phyloP scores from a whole-genome alignment of 805 yeast species.

The Saturnispora gosingensis region DNA sequence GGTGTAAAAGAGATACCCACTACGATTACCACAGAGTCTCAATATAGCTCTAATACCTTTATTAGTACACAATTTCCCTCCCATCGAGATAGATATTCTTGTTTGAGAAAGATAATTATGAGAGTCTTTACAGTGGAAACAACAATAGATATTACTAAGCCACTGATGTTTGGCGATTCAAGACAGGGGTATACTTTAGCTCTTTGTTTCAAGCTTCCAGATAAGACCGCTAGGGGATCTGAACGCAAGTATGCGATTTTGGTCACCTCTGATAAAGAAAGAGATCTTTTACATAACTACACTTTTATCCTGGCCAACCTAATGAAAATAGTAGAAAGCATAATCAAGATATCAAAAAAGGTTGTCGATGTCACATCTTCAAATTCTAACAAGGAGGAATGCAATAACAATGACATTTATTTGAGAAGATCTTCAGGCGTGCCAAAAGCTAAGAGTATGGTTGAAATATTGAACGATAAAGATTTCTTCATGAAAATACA shows the following conservation, averaged over 20 bases:
- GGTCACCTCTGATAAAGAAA: constrained; percentile 47
- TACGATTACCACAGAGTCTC: constrained; percentile 10
- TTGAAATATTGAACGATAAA: constrained; percentile 46
- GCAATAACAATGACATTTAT: constrained; percentile 40
- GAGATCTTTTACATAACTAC: constrained; percentile 47
- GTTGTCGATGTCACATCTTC: constrained; percentile 16
- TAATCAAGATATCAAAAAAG: constrained; percentile 24
- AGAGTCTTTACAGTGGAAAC: constrained; percentile 62
- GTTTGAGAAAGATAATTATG: constrained; percentile 51
- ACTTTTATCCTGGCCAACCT: constrained; percentile 36
- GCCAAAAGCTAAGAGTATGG: constrained; percentile 46
- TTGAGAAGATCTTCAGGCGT: constrained; percentile 42
- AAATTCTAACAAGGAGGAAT: constrained; percentile 13
- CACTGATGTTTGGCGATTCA: constrained; percentile 57
- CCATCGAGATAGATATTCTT: constrained; percentile 39
- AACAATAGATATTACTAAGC: constrained; percentile 46
- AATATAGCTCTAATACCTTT: constrained; percentile 20
- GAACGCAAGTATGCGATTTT: constrained; percentile 59
- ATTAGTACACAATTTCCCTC: constrained; percentile 57
- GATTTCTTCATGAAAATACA: constrained; percentile 50
- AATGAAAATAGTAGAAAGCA: constrained; percentile 31
- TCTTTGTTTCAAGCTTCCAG: constrained; percentile 52
- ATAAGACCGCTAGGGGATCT: constrained; percentile 61
- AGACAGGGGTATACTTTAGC: constrained; percentile 51
- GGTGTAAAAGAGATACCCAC: constrained; percentile 3